Percentiles rank a stretch among this genome's conserved stretches.
phyloP scores from a whole-genome alignment of 1,139 yeast genomes.

The Yamadazyma jaroonii region DNA sequence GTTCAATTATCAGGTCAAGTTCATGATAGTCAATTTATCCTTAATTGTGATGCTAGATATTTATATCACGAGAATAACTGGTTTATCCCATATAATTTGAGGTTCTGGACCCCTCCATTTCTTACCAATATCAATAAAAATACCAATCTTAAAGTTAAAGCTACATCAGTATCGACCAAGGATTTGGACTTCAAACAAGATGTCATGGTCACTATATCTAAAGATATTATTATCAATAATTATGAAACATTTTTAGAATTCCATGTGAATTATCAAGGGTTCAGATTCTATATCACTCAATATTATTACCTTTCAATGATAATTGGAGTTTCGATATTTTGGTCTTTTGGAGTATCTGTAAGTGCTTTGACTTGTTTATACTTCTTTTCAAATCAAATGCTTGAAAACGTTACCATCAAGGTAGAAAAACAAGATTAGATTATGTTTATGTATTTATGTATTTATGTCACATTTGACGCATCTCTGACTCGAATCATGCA shows the following conservation, averaged over 20 bases:
- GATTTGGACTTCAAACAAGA: constrained; percentile 3
- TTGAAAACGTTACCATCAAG: too few species aligned
- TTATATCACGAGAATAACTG: constrained; percentile 29
- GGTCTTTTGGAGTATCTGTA: constrained; percentile 37
- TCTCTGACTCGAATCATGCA: constrained; percentile 5
- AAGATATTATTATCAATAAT: constrained; percentile 12
- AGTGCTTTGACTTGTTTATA: constrained; percentile 21
- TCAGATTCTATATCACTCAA: constrained; percentile 53
- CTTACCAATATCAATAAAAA: constrained; percentile 22
- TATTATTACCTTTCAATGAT: constrained; percentile 47
- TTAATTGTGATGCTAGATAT: constrained; percentile 31
- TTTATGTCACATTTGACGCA: too few species aligned
- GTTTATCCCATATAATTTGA: constrained; percentile 34
- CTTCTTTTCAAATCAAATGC: constrained; percentile 1
- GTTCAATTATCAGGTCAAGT: constrained; percentile 2
- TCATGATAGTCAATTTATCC: constrained; percentile 14
- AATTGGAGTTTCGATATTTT: constrained; percentile 49
- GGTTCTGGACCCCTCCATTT: constrained; percentile 39
- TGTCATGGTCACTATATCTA: neutral
- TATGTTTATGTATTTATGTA: too few species aligned
- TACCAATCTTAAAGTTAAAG: constrained; percentile 13
- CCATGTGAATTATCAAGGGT: constrained; percentile 48
- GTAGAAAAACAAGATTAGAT: too few species aligned
- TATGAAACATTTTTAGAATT: constrained; percentile 16
- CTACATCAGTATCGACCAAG: constrained; percentile 1